A percentile compares a stretch with the other conserved stretches of the same genome.
Conservation (phyloP, 768 basidiomycete genomes). For the Leucosporidium scottii region DNA sequence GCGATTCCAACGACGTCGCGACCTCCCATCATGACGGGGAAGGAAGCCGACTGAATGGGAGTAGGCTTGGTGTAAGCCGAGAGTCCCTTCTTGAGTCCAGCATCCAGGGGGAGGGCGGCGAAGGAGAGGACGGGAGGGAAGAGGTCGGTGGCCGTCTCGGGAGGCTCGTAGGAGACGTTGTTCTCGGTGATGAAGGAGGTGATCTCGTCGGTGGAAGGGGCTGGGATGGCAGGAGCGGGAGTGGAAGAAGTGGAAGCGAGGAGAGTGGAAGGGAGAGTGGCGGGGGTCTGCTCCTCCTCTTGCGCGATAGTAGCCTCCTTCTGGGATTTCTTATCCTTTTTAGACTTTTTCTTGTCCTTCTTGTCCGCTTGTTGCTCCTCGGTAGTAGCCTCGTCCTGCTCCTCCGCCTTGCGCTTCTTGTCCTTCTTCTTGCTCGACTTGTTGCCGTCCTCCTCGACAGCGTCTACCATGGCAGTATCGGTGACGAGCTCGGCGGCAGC, state of each 20-base stretch:
- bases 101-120: slow-evolving; percentile 61
- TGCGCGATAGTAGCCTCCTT: slow-evolving; percentile 9
- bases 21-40: slow-evolving; percentile 31
- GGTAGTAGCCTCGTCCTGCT: slow-evolving; percentile 11
- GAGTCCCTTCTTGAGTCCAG: slow-evolving; percentile 58
- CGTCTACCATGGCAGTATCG: slow-evolving; percentile 3
- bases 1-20: slow-evolving; percentile 84
- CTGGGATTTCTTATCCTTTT: slow-evolving; percentile 36
- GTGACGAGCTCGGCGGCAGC: slow-evolving; percentile 3
- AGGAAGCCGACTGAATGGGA: slow-evolving; percentile 85
- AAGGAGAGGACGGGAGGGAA: slow-evolving; percentile 68
- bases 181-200: slow-evolving; percentile 64
- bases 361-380: slow-evolving; percentile 15
- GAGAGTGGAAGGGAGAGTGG: slow-evolving; percentile 36
- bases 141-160: slow-evolving; percentile 46
- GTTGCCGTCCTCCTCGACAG: slow-evolving; percentile 5
- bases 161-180: slow-evolving; percentile 59
- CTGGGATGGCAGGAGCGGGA: slow-evolving; percentile 36
- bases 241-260: slow-evolving; percentile 40
- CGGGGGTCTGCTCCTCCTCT: slow-evolving; percentile 11
- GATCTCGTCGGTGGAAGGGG: slow-evolving; percentile 47
- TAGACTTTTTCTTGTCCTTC: slow-evolving; percentile 33
- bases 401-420: slow-evolving; percentile 40
- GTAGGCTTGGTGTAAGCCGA: slow-evolving; percentile 75
- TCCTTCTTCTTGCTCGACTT: slow-evolving; percentile 40